Evolutionary conservation across 2,329 filamentous ascomycete species (phyloP).

Genomic region (Simplicillium aogashimaense): DNA sequence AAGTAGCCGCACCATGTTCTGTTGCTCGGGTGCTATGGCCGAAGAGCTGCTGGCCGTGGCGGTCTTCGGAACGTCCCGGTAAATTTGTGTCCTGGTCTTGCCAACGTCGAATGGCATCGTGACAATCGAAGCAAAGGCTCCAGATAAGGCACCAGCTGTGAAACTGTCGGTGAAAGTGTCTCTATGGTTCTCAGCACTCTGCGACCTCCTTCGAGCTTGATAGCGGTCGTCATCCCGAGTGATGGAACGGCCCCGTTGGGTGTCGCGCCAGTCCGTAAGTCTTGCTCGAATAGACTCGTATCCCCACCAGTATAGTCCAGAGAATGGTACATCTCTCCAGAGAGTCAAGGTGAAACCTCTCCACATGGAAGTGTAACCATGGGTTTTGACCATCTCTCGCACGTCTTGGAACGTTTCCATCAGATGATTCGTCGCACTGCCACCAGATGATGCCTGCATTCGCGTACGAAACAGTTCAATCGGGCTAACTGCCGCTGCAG

Average conservation of each 20-base stretch:
- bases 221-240: constrained; percentile 23
- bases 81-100: constrained; percentile 88
- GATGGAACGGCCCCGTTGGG: constrained; percentile 30
- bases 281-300: constrained; percentile 75
- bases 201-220: constrained; percentile 40
- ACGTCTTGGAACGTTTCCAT: constrained; percentile 68
- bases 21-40: constrained; percentile 55
- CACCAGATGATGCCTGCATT: constrained; percentile 65
- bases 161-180: constrained; percentile 85
- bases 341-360: constrained; percentile 81
- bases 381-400: constrained; percentile 63
- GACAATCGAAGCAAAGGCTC: constrained; percentile 73
- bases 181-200: constrained; percentile 59
- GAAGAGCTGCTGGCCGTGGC: constrained; percentile 23
- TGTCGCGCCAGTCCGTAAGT: constrained; percentile 59
- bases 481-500: constrained; percentile 75
- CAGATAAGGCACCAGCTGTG: constrained; percentile 71
- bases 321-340: constrained; percentile 96
- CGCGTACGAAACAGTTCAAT: constrained; percentile 92
- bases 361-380: constrained; percentile 81
- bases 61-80: constrained; percentile 40
- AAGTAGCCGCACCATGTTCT: constrained; percentile 73
- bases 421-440: constrained; percentile 58
- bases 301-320: constrained; percentile 95
- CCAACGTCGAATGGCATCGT: constrained; percentile 97